A percentile compares a stretch with the other conserved stretches of the same genome.
These are phyloP conservation scores for Sungouiozyma ichnusensis DNA, from an alignment of 805 yeast species.

Conservation along the genomic window DNA sequence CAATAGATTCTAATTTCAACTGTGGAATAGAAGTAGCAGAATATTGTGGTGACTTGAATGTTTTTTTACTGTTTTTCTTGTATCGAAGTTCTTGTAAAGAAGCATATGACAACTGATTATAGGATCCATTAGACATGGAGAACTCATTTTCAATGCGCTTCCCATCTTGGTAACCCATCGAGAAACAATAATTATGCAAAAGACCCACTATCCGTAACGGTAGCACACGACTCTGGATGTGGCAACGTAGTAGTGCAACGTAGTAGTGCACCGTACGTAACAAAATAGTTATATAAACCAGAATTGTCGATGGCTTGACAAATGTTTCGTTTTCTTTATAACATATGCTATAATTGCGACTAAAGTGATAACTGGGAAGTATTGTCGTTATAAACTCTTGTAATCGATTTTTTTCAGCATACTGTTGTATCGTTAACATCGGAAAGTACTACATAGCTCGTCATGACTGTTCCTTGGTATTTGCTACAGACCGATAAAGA, in stretches of 20 bases:
- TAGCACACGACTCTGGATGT: too few species aligned
- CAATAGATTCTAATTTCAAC: conserved; percentile 23
- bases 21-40: conserved; percentile 31
- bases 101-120: conserved; percentile 14
- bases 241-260: too few species aligned
- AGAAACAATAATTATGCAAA: too few species aligned
- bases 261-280: too few species aligned
- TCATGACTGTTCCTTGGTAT: conserved; percentile 15
- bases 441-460: background rate
- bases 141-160: too few species aligned
- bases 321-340: too few species aligned
- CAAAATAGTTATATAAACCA: too few species aligned
- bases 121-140: conserved; percentile 19
- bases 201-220: too few species aligned
- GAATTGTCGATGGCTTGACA: too few species aligned
- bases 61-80: background rate
- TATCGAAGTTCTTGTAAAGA: conserved; percentile 11
- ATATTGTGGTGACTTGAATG: conserved; percentile 6
- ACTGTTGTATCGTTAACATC: background rate
- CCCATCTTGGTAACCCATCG: too few species aligned
- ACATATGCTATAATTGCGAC: too few species aligned
- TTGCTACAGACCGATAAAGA: conserved; percentile 19
- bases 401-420: background rate
- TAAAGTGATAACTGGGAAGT: too few species aligned
- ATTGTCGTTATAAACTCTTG: background rate